Evolutionary conservation across 257 asterid genomes (phyloP), one percentile per base, ranked within the genome.

Genomic region (Scutellaria baicalensis): DNA sequence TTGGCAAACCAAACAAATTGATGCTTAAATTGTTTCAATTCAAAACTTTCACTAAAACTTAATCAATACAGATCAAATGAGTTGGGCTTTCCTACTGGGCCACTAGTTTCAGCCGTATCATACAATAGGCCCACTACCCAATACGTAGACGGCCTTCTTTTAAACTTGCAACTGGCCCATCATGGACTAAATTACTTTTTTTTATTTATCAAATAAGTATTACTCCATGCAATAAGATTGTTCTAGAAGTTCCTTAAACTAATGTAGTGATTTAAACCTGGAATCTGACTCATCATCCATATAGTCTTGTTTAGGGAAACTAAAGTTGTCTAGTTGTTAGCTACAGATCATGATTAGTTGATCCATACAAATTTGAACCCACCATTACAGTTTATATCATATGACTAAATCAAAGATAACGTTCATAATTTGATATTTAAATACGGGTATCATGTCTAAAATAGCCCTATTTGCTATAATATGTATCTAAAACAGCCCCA

Each of bases 271-370:
- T 38, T 39, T 39, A 39, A 57, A 54, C 39, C 39, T 49, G 59
- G 60, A 20, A 18, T 39, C 64, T 23, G 55, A 52, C 64, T 52
- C 64, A 38, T 58, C 58, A 64, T 27, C 50, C 17, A 16, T 45
- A 33, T 58, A 10, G 39, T 60, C 17, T 39, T 67, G 23, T 7
- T 3, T 38, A 8, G 58, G 43, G 59, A 9, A 21, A 9, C 56
- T 35, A 65, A 58, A 74, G 61, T 40, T 58, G 79, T 65, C 49
- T 10, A 70, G 78, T 73, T 55, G 82, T 59, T 81, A 72, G 77
- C 57, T 75, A 73, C 68, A 55, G 68, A 63, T 72, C 72, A 69
- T 73, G 65, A 80, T 80, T 81, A 81, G 83, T 68, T 81, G 80
- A 75, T 61, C 80, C 80, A 75, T 81, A 62, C 38, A 78, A 33